A percentile compares a stretch with the other conserved stretches of the same genome.
These are phyloP conservation scores for Chaetomidium leptoderma DNA, from an alignment of 495 filamentous ascomycete genomes.

Conservation along the genomic window DNA sequence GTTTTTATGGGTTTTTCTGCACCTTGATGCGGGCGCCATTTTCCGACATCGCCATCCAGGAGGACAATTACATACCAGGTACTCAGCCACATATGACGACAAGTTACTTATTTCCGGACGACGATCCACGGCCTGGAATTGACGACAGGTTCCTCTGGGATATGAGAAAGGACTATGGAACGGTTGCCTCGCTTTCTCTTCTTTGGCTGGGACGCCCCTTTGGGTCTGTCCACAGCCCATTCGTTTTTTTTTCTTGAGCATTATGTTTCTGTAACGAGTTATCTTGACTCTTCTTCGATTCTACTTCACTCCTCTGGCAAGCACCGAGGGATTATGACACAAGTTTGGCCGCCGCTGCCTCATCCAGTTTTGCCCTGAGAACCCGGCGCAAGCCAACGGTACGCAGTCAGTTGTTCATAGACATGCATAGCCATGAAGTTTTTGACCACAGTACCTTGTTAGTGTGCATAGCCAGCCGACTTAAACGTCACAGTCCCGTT, in stretches of 20 bases:
- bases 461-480: no score
- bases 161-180: background rate
- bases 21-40: constrained; percentile 1
- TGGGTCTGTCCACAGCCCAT: background rate
- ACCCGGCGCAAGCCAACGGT: no score
- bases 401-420: background rate
- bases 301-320: background rate
- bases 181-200: constrained; percentile 11
- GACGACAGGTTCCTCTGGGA: background rate
- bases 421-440: background rate
- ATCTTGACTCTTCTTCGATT: constrained; percentile 1
- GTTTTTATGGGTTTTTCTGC: background rate
- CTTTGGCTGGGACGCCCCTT: background rate
- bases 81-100: constrained; percentile 2
- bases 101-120: background rate
- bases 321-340: background rate
- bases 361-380: background rate
- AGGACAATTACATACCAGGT: constrained; percentile 1
- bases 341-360: background rate
- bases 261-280: background rate
- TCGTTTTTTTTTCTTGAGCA: constrained; percentile 2
- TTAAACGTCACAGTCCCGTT: no score
- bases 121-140: background rate
- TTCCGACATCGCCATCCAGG: background rate
- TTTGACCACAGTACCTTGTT: background rate